phyloP scores from a whole-genome alignment of 805 yeast genomes.

The Saccharomyces paradoxus region DNA sequence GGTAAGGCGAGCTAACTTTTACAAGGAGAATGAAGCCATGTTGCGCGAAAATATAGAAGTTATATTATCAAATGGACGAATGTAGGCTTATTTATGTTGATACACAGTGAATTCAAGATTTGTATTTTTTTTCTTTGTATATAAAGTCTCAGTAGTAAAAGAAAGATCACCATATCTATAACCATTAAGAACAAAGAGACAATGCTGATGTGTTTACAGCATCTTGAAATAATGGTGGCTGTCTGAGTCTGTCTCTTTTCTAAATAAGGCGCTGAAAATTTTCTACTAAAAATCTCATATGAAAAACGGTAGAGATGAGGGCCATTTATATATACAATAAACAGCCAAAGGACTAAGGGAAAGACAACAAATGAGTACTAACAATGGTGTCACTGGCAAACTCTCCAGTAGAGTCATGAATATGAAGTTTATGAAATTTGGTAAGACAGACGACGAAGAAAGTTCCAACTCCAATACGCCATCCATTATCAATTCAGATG shows the following conservation, averaged over 20 bases:
- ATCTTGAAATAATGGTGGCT: not conserved
- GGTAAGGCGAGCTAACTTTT: slow-evolving; percentile 78
- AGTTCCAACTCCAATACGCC: slow-evolving; percentile 34
- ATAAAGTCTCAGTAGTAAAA: not conserved
- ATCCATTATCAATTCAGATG: not conserved
- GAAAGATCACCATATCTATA: not conserved
- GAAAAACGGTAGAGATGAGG: not conserved
- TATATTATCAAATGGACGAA: slow-evolving; percentile 41
- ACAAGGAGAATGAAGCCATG: slow-evolving; percentile 56
- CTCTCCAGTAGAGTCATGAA: slow-evolving; percentile 67
- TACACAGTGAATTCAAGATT: not conserved
- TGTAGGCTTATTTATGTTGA: slow-evolving; percentile 10
- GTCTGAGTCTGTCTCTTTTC: not conserved
- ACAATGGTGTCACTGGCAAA: slow-evolving; percentile 21
- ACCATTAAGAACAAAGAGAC: not conserved
- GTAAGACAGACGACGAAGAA: slow-evolving; percentile 30
- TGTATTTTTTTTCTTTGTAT: not conserved
- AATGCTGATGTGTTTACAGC: not conserved
- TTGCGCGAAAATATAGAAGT: slow-evolving; percentile 73
- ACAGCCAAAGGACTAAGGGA: not conserved
- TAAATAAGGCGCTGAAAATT: not conserved
- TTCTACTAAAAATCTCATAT: not conserved
- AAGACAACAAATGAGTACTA: slow-evolving; percentile 12
- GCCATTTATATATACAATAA: not conserved
- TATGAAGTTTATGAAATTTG: slow-evolving; percentile 68